phyloP scores from a whole-genome alignment of 176 grass and related monocot species.

The barley (Hordeum vulgare) region MorexV3_pseudomolecules_assembly NC_058524.1:611417356-611417855 shows the following conservation, averaged over 20 bases:
- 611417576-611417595: background rate
- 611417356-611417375: background rate
- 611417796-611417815: background rate
- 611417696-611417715: no score
- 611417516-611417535: background rate
- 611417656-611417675: background rate
- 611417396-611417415: no score
- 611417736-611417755: background rate
- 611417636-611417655: background rate
- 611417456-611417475: no score
- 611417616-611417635: background rate
- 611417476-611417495: no score
- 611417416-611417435: no score
- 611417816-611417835: background rate
- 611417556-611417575: background rate
- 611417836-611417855: background rate
- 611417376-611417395: no score
- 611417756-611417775: background rate
- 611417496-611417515: background rate
- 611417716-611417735: no score
- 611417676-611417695: background rate
- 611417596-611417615: background rate
- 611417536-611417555: background rate
- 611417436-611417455: no score
- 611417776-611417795: slow-evolving; percentile 1